Evolutionary conservation across 257 asterid species (phyloP).

Genomic region (Galeopsis tetrahit): DNA sequence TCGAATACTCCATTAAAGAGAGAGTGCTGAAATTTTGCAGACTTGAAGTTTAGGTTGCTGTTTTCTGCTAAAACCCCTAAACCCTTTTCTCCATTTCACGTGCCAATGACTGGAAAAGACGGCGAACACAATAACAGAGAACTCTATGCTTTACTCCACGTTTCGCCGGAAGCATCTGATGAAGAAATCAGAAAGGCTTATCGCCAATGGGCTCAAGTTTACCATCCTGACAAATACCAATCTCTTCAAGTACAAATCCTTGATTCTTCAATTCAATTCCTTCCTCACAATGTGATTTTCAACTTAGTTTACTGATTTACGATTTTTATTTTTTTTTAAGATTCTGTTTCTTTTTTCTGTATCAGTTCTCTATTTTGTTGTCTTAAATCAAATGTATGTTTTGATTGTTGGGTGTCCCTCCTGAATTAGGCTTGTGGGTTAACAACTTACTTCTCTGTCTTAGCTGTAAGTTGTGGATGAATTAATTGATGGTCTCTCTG

Average conservation of each 20-base stretch:
- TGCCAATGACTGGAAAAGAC: constrained; percentile 38
- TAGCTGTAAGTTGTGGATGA: not conserved
- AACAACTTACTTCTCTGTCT: not conserved
- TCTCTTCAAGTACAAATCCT: constrained; percentile 54
- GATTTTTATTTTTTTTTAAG: not conserved
- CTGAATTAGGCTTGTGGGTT: not conserved
- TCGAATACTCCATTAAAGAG: not conserved
- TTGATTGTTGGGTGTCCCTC: not conserved
- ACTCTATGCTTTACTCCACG: constrained; percentile 81
- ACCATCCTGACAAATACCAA: constrained; percentile 95
- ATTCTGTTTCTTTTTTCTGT: not conserved
- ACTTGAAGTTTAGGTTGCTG: not conserved
- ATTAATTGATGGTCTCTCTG: constrained; percentile 1
- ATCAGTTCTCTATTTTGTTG: not conserved
- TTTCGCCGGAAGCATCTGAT: constrained; percentile 93
- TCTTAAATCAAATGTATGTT: constrained; percentile 4
- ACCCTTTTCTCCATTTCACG: constrained; percentile 24
- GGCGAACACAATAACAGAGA: constrained; percentile 56
- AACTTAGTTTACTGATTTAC: not conserved
- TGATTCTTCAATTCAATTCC: not conserved
- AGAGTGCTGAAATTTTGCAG: constrained; percentile 19
- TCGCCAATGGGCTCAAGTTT: constrained; percentile 98
- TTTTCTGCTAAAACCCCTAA: constrained; percentile 43
- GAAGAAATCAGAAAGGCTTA: constrained; percentile 95
- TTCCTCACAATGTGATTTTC: not conserved